phyloP scores from a whole-genome alignment of 2,329 filamentous ascomycete species.

The Talaromyces marneffei region DNA sequence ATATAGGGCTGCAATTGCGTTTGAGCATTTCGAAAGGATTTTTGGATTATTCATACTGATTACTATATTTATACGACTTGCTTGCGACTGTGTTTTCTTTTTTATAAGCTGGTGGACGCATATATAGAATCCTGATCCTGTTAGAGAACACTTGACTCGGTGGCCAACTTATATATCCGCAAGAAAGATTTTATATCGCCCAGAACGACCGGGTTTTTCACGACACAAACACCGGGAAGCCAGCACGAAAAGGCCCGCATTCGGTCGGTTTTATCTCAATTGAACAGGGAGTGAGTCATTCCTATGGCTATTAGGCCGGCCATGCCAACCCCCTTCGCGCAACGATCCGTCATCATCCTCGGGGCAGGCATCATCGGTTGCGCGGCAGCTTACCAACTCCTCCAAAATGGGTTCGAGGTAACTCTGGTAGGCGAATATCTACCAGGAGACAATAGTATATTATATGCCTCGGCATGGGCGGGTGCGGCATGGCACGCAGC shows the following conservation, averaged over 20 bases:
- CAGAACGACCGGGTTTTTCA: background rate
- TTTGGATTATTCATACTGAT: background rate
- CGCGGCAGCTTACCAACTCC: constrained; percentile 30
- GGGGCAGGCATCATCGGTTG: constrained; percentile 40
- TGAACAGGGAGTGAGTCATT: background rate
- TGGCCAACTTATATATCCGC: background rate
- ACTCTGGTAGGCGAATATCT: constrained; percentile 33
- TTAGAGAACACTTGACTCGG: background rate
- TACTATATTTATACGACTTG: background rate
- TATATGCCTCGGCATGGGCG: constrained; percentile 37
- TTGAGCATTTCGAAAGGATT: background rate
- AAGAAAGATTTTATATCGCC: background rate
- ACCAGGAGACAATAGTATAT: constrained; percentile 32
- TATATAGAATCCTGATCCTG: background rate
- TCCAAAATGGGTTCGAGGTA: constrained; percentile 32
- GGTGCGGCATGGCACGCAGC: constrained; percentile 38
- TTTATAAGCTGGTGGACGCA: background rate
- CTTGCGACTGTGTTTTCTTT: background rate
- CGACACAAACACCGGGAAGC: too few relatives aligned
- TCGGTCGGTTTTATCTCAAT: background rate
- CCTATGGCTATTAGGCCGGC: background rate
- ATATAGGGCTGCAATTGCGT: background rate
- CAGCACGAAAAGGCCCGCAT: background rate
- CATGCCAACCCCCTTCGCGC: constrained; percentile 29
- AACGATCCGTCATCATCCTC: constrained; percentile 32